These are phyloP conservation scores for Athelia sp. DNA, from an alignment of 1,284 basidiomycete genomes.

Conservation along the genomic window DNA sequence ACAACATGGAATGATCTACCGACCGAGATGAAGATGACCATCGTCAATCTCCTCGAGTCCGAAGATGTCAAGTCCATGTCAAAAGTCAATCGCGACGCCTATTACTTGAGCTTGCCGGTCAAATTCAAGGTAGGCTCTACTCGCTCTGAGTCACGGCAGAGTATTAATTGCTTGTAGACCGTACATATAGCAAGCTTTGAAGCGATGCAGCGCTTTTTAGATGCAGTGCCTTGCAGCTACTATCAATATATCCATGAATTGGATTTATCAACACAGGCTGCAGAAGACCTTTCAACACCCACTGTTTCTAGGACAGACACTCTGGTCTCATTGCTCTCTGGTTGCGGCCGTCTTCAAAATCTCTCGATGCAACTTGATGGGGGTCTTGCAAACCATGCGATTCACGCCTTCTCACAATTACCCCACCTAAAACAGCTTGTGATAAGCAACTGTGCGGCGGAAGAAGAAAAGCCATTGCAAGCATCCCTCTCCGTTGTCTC, in stretches of 20 bases:
- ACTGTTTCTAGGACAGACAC: slow-evolving; percentile 31
- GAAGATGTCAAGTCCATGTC: slow-evolving; percentile 36
- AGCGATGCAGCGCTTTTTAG: slow-evolving; percentile 45
- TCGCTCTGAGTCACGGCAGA: background rate
- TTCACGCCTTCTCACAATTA: slow-evolving; percentile 50
- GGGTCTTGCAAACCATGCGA: slow-evolving; percentile 43
- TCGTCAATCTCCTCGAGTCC: slow-evolving; percentile 46
- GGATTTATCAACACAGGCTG: slow-evolving; percentile 40
- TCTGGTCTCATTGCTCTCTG: slow-evolving; percentile 43
- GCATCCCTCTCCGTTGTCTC: slow-evolving; percentile 17
- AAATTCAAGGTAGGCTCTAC: slow-evolving; percentile 46
- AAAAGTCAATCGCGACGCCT: slow-evolving; percentile 39
- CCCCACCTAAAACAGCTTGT: slow-evolving; percentile 39
- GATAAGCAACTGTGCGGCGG: slow-evolving; percentile 49
- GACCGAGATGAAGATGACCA: slow-evolving; percentile 55
- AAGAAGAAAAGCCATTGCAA: slow-evolving; percentile 52
- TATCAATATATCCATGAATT: slow-evolving; percentile 50
- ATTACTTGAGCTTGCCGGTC: slow-evolving; percentile 50
- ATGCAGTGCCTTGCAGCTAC: slow-evolving; percentile 52
- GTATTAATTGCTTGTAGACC: background rate
- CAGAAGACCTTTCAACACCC: slow-evolving; percentile 8
- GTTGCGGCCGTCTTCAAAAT: slow-evolving; percentile 41
- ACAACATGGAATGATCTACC: slow-evolving; percentile 52
- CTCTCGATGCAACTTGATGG: slow-evolving; percentile 51
- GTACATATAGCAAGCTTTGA: slow-evolving; percentile 43